Base-by-base conservation (phyloP, 345 rosid genomes). In the Geranium brycei region DNA sequence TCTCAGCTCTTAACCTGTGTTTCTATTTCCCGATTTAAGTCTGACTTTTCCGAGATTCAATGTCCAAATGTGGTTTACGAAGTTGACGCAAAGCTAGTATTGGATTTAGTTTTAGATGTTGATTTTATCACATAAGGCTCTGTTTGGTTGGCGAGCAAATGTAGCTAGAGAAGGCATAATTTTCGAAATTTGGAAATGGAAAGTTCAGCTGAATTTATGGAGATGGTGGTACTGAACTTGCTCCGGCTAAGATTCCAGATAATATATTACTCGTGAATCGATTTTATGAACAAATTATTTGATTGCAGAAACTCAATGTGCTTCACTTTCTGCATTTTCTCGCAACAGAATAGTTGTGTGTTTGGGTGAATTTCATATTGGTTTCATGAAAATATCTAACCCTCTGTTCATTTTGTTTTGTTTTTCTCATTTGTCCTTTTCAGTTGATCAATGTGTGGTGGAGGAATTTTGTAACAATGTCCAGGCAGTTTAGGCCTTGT, bases 131-230 rank as follows among this genome's bases (percentile, higher is more conserved):
- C 15, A 15, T 51, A n/a, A 53, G 55, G 19, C 18, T 3, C 30
- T 31, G 59, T 67, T 55, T 72, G 64, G 47, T 65, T 60, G 62
- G 28, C 61, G 64, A 72, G 64, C 31, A 35, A 35, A 35, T 35
- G 41, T 35, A 35, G 41, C 7, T 35, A 23, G 28, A 23, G 28
- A 23, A 23, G 28, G 28, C 28, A 23, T 23, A 51, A 57, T 66
- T 57, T 17, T 47, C 11, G 13, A 6, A 2, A 2, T 47, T 13
- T 1, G 53, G 13, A 8, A 47, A 47, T 13, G 53, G n/a, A n/a
- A n/a, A n/a, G n/a, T 23, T 23, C 28, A 23, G 28, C 28, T 23
- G 53, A 8, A 47, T 35, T 35, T 35, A 35, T 35, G 41, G 4
- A 35, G 5, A 35, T n/a, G n/a, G n/a, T n/a, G n/a, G n/a, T n/a